A percentile compares a stretch with the other conserved stretches of the same genome.
These are phyloP conservation scores for Aspergillus sp. DNA, from an alignment of 2,329 filamentous ascomycete species.

Conservation along the genomic window DNA sequence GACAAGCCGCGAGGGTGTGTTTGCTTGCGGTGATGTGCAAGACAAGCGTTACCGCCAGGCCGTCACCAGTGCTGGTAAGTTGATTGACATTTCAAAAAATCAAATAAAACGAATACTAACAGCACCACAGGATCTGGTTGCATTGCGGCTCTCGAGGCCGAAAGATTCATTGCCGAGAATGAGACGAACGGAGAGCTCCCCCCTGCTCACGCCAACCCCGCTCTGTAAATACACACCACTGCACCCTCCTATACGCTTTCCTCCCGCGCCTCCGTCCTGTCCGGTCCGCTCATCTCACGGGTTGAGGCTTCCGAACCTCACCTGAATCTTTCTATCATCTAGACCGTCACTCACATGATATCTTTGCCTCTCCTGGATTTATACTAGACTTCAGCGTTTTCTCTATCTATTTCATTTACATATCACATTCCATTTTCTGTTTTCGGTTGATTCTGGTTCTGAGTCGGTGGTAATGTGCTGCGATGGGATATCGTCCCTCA, in stretches of 20 bases:
- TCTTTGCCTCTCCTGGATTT: constrained; percentile 15
- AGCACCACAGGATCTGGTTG: constrained; percentile 73
- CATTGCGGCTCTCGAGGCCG: constrained; percentile 91
- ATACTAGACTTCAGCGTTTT: constrained; percentile 21
- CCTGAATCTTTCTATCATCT: background rate
- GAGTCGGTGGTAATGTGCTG: background rate
- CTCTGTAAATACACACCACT: constrained; percentile 50
- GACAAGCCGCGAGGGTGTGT: constrained; percentile 88
- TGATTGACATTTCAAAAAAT: background rate
- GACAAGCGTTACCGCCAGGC: constrained; percentile 98
- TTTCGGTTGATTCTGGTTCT: constrained; percentile 2
- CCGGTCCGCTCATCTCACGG: background rate
- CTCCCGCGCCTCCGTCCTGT: background rate
- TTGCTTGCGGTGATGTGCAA: constrained; percentile 95
- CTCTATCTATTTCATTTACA: constrained; percentile 1
- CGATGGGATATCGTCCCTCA: background rate
- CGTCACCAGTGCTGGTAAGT: constrained; percentile 91
- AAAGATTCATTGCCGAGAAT: constrained; percentile 83
- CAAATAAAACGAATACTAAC: constrained; percentile 22
- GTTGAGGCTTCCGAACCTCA: constrained; percentile 1
- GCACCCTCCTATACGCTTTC: background rate
- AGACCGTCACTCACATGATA: background rate
- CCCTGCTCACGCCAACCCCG: constrained; percentile 56
- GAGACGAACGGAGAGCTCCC: constrained; percentile 54
- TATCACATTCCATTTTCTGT: constrained; percentile 2